Conservation (phyloP, 1,139 yeast species). For the Hemisphaericaspora xylanilytica region DNA sequence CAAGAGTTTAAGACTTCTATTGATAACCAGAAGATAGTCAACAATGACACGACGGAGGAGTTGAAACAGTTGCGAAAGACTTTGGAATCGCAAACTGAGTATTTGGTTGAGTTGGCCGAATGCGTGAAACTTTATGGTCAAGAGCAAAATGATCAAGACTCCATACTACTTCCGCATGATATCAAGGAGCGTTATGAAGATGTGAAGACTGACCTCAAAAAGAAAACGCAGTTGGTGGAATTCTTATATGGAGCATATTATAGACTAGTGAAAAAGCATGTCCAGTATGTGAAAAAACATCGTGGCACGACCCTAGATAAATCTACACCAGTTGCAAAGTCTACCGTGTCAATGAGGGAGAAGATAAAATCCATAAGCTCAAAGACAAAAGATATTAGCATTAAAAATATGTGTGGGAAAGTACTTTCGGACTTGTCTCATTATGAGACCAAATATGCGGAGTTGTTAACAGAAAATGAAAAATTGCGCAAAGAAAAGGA, state of each 20-base stretch:
- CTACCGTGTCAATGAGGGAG: slow-evolving; percentile 17
- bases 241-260: slow-evolving; percentile 37
- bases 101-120: slow-evolving; percentile 22
- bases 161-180: slow-evolving; percentile 6
- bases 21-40: slow-evolving; percentile 4
- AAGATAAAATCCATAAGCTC: slow-evolving; percentile 24
- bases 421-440: slow-evolving; percentile 19
- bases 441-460: slow-evolving; percentile 12
- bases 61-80: slow-evolving; percentile 14
- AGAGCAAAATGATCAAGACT: slow-evolving; percentile 5
- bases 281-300: slow-evolving; percentile 27
- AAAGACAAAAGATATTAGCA: slow-evolving; percentile 21
- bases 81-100: slow-evolving; percentile 21
- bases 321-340: slow-evolving; percentile 6
- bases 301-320: not conserved
- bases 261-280: slow-evolving; percentile 40
- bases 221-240: slow-evolving; percentile 29
- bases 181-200: slow-evolving; percentile 22
- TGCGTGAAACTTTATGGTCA: slow-evolving; percentile 20
- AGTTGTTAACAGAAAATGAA: slow-evolving; percentile 13
- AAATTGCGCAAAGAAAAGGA: slow-evolving; percentile 12
- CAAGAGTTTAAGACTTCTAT: slow-evolving; percentile 13
- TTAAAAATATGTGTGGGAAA: slow-evolving; percentile 24
- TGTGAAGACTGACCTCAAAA: slow-evolving; percentile 31
- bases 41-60: slow-evolving; percentile 11